Base-by-base conservation (phyloP, 768 basidiomycete genomes). In the Gloeostereum incarnatum region DNA sequence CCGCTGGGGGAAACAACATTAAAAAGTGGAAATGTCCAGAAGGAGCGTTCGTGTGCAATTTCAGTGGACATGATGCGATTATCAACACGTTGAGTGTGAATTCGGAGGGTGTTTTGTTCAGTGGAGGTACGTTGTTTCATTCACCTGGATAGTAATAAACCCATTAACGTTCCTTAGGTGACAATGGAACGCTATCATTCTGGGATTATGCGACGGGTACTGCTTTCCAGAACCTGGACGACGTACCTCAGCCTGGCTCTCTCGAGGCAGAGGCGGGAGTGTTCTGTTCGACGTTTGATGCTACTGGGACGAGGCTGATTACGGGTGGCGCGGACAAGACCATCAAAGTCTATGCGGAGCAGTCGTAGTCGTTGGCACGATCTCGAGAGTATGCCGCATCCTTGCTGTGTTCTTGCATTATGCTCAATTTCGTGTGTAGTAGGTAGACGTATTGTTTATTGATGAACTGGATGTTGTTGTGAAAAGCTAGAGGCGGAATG, bases 11-110 rank as follows among this genome's bases (percentile, higher is more conserved):
- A 1, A 97, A 97, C 67, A 98, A 98, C 59, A 97, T 99, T 66
- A 99, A 99, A 56, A 98, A 98, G 58, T 99, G 94, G 94, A 96
- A 94, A 51, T 97, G 91, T 50, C 96, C 96, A 4, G 90, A 97
- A 46, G 96, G 96, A 32, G 59, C 77, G 2, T 98, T 99, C 47
- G 94, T 98, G 3, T 89, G 86, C 71, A 99, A 97, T 62, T 96
- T 98, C 57, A 68, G 77, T 31, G 96, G 96, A 0, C 96, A 98
- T 57, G 91, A 96, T 44, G 89, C 93, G 2, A 97, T 98, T 60
- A 89, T 99, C 69, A 99, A 99, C 59, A 92, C 91, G 5, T 53
- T 98, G 40, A 80, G 82, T 8, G 87, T 98, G 49, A 99, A 97
- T 50, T 68, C 86, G 24, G 96, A 99, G 46, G 93, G 94, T 26